Base-by-base conservation (phyloP, 1,139 yeast genomes). In the Diutina siamensis region DNA sequence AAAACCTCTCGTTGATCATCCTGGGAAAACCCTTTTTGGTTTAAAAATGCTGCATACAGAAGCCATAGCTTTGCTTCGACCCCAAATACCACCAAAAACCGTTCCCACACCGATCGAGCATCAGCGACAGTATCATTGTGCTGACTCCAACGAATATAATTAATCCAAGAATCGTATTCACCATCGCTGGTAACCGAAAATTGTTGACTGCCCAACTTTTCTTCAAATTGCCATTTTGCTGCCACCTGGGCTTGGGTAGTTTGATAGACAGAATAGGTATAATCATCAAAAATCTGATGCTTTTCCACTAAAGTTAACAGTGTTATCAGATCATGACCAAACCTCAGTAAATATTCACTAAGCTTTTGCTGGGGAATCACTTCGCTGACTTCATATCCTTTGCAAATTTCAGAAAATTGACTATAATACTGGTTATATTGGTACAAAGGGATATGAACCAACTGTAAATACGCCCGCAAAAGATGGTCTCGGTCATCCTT, bases 341-440 rank as follows among this genome's bases (percentile, higher is more conserved):
- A 65, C 42, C 55, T 55, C 7, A 38, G 45, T 22, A 60, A 47
- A 47, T 63, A 65, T 2, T 49, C 52, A 4, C 47, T 28, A 31
- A 61, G 50, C 9, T 25, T 17, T 5, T 44, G 44, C 13, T 32
- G 57, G 4, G 58, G 45, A 2, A 74, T 48, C 2, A 75, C 49
- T 12, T 67, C 70, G 0, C 57, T 52, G 0, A 67, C 49, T 1
- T 60, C 53, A 46, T 65, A 71, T 20, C 61, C 57, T 45, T 68
- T 64, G 41, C 62, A 63, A 12, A 76, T 57, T 22, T 71, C 72
- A 31, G 63, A 57, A 50, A 76, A 79, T 32, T 68, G 67, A 45
- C 72, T 72, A 53, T 72, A 78, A 56, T 79, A 83, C 51, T 70
- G 75, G 0, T 89, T 77, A 57, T 83, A 83, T 53, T 81, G 85